Conservation (phyloP, 768 basidiomycete species). For the Lactifluus hygrophoroides region DNA sequence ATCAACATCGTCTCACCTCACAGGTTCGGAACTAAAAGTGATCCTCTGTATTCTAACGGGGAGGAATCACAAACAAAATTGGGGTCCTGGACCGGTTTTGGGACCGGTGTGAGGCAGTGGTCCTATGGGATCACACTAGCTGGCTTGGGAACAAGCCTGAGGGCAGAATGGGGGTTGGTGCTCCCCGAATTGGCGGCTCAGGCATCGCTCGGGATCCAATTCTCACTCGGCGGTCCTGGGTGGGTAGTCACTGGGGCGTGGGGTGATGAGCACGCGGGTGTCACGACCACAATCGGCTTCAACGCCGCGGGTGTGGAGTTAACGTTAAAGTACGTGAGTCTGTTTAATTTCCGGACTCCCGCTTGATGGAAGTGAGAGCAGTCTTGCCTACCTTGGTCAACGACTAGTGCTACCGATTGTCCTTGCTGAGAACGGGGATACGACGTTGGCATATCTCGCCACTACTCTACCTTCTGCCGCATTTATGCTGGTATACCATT, state of each 20-base stretch:
- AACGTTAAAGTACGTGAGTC: slow-evolving; percentile 45
- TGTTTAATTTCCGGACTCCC: slow-evolving; percentile 14
- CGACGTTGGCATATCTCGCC: slow-evolving; percentile 41
- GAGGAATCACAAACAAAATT: slow-evolving; percentile 21
- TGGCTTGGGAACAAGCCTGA: slow-evolving; percentile 39
- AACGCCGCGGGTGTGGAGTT: slow-evolving; percentile 42
- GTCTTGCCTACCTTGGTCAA: slow-evolving; percentile 50
- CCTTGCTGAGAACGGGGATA: slow-evolving; percentile 42
- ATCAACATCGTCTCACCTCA: slow-evolving; percentile 12
- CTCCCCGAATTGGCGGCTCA: slow-evolving; percentile 49
- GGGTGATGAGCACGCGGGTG: slow-evolving; percentile 36
- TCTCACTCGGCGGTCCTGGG: slow-evolving; percentile 37
- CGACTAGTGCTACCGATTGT: slow-evolving; percentile 48
- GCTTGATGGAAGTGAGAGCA: slow-evolving; percentile 25
- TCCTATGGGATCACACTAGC: slow-evolving; percentile 42
- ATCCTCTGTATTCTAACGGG: slow-evolving; percentile 6
- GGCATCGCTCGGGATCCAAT: slow-evolving; percentile 41
- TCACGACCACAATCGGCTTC: slow-evolving; percentile 39
- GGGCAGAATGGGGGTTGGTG: slow-evolving; percentile 42
- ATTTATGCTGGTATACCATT: slow-evolving; percentile 46
- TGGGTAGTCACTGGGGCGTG: slow-evolving; percentile 42
- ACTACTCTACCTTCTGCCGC: slow-evolving; percentile 48
- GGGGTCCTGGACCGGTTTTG: slow-evolving; percentile 47
- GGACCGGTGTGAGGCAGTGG: slow-evolving; percentile 38
- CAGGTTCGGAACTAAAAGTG: slow-evolving; percentile 2